Evolutionary conservation across 1,139 yeast species (phyloP), one percentile per base, ranked within the genome.

Genomic region (Taphrina communis): DNA sequence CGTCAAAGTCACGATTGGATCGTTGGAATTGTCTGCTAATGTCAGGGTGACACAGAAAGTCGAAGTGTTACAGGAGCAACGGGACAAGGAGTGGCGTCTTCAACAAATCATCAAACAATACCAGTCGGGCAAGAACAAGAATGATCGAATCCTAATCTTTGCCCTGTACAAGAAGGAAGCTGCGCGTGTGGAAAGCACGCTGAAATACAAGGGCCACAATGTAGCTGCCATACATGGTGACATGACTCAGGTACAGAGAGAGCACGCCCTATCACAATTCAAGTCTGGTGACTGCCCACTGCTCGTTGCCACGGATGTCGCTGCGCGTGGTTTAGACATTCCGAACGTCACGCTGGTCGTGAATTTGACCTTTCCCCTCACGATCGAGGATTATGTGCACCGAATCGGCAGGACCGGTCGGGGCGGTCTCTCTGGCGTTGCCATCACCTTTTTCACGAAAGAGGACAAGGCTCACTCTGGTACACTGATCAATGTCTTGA

Each of bases 381-480:
- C 99, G 0, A 96, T 91, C 35, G 99, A 94, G 80, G 99, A 95
- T 80, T 94, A 94, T 76, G 99, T 94, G 62, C 99, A 94, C 79
- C 86, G 99, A 81, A 94, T 94, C 74, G 99, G 99, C 73, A 88
- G 99, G 83, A 94, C 99, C 19, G 99, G 99, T 72, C 88, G 99
- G 81, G 99, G 99, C 17, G 99, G 99, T 57, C 91, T 89, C 79
- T 83, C 92, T 1, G 99, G 99, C 76, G 86, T 86, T 72, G 97
- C 99, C 21, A 96, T 93, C 77, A 94, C 99, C 0, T 82, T 94
- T 69, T 94, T 94, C 81, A 95, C 99, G 8, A 98, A 93, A 74
- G 96, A 93, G 75, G 99, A 94, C 78, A 94, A 94, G 80, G 99
- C 94, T 78, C 84, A 95, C 69, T 89, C 97, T 72, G 99, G 99